phyloP scores from a whole-genome alignment of 164 flowering plant genomes.

The Hamamelis virginiana region DNA sequence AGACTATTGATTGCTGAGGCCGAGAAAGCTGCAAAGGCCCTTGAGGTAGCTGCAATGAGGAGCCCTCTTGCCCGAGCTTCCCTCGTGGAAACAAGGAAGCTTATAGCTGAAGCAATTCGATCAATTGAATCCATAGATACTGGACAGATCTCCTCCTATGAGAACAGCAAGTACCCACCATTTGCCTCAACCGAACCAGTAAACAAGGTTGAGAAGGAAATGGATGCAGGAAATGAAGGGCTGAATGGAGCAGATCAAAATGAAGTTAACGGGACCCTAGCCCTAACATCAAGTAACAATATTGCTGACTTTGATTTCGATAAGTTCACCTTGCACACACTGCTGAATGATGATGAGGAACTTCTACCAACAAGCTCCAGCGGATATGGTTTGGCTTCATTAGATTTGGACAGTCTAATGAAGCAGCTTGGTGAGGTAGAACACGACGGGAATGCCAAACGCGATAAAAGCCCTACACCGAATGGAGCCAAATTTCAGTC shows the following conservation, averaged over 20 bases:
- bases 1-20: constrained; percentile 88
- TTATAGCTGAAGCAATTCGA: constrained; percentile 75
- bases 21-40: constrained; percentile 82
- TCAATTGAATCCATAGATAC: constrained; percentile 48
- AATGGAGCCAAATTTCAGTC: too few species aligned
- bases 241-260: constrained; percentile 1
- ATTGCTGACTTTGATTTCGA: constrained; percentile 14
- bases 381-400: constrained; percentile 3
- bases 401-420: neutral
- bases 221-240: constrained; percentile 3
- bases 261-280: constrained; percentile 25
- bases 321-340: constrained; percentile 13
- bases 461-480: too few species aligned
- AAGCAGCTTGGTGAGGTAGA: too few species aligned
- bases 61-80: constrained; percentile 83
- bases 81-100: constrained; percentile 72
- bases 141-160: constrained; percentile 19
- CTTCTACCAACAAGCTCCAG: constrained; percentile 11
- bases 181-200: constrained; percentile 13
- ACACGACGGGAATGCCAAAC: too few species aligned
- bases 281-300: neutral
- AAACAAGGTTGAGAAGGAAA: constrained; percentile 17
- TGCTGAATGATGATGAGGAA: constrained; percentile 18
- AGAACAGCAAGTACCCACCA: constrained; percentile 16
- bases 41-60: constrained; percentile 69